Conservation (phyloP, 495 filamentous ascomycete species). For the Penicillium egyptiacum region DNA sequence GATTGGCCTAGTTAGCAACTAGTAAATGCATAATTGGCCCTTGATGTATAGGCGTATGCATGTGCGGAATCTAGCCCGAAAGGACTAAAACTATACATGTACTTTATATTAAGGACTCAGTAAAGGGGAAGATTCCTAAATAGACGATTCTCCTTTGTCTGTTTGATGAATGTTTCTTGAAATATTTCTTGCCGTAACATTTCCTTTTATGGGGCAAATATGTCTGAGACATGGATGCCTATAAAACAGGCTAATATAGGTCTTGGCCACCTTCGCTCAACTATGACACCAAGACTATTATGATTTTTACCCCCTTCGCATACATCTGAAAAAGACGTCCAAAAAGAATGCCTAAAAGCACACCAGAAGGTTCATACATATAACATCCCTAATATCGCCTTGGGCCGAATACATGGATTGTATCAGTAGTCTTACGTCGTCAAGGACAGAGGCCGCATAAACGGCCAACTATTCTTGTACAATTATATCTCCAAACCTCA, state of each 20-base stretch:
- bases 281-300: neutral
- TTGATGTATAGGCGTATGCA: neutral
- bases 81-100: neutral
- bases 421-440: too few relatives aligned
- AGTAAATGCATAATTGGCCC: neutral
- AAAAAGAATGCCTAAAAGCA: neutral
- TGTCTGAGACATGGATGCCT: constrained; percentile 2
- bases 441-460: neutral
- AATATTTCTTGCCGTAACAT: neutral
- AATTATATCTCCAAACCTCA: neutral
- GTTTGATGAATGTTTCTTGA: neutral
- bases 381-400: too few relatives aligned
- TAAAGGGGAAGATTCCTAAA: neutral
- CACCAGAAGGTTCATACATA: too few relatives aligned
- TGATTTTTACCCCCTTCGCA: neutral
- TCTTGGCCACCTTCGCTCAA: neutral
- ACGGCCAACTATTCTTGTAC: neutral
- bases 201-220: neutral
- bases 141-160: neutral
- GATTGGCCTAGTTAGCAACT: too few relatives aligned
- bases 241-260: neutral
- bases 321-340: neutral
- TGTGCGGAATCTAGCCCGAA: constrained; percentile 11
- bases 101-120: neutral
- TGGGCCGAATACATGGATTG: too few relatives aligned